These are phyloP conservation scores for Neurospora hispaniola DNA, from an alignment of 495 filamentous ascomycete species.

Conservation along the genomic window DNA sequence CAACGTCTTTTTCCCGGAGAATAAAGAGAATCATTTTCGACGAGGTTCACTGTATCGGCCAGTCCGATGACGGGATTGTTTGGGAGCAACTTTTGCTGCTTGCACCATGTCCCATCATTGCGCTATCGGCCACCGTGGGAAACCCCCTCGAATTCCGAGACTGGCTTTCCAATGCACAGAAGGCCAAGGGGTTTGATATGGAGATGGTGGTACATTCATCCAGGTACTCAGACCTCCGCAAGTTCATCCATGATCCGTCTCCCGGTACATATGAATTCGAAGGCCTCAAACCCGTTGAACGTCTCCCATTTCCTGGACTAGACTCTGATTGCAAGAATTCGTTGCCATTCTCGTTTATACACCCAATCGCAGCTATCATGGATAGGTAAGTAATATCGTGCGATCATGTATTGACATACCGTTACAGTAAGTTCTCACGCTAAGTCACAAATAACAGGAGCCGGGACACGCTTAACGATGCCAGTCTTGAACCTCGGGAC, in stretches of 20 bases:
- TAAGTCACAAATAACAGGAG: constrained; percentile 21
- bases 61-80: constrained; percentile 65
- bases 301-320: constrained; percentile 24
- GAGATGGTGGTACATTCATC: constrained; percentile 54
- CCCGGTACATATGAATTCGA: constrained; percentile 43
- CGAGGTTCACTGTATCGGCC: constrained; percentile 72
- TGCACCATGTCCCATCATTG: constrained; percentile 68
- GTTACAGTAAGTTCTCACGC: neutral
- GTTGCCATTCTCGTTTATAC: constrained; percentile 47
- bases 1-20: constrained; percentile 47
- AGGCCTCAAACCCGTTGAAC: constrained; percentile 30
- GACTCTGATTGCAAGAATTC: constrained; percentile 33
- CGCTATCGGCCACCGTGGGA: constrained; percentile 69
- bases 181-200: constrained; percentile 37
- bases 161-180: constrained; percentile 56
- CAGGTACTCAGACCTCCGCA: constrained; percentile 64
- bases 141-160: constrained; percentile 59
- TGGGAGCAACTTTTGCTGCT: constrained; percentile 74
- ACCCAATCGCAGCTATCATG: constrained; percentile 55
- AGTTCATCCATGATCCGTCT: constrained; percentile 48
- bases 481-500: constrained; percentile 60
- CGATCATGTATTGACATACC: neutral
- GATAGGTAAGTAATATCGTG: constrained; percentile 19
- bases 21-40: constrained; percentile 73
- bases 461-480: constrained; percentile 44